phyloP scores from a whole-genome alignment of 2,329 filamentous ascomycete species.

The Plenodomus biglobosus region DNA sequence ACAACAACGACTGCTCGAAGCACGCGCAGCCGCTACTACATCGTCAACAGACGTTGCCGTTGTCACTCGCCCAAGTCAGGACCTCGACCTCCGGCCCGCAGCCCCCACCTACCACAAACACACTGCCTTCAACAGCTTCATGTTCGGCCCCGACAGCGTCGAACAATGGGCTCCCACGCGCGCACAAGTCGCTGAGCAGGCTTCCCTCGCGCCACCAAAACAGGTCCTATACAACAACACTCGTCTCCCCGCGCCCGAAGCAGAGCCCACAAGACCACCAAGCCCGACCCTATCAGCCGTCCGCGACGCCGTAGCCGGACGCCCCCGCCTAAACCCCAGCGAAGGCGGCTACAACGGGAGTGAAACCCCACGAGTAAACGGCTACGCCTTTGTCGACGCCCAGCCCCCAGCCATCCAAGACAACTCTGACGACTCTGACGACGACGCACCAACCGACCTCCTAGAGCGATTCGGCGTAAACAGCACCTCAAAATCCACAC shows the following conservation, averaged over 20 bases:
- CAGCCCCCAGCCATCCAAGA: no score
- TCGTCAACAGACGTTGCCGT: slow-evolving; percentile 34
- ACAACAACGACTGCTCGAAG: slow-evolving; percentile 72
- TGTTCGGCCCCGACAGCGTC: slow-evolving; percentile 75
- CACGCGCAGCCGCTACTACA: slow-evolving; percentile 58
- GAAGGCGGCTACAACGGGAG: slow-evolving; percentile 64
- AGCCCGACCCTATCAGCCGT: slow-evolving; percentile 84
- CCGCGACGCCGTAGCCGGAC: slow-evolving; percentile 78
- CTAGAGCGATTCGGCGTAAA: slow-evolving; percentile 50
- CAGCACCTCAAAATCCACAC: slow-evolving; percentile 12
- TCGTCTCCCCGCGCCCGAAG: slow-evolving; percentile 61
- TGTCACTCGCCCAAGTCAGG: slow-evolving; percentile 60
- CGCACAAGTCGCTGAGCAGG: slow-evolving; percentile 67
- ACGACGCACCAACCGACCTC: slow-evolving; percentile 44
- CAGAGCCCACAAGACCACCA: slow-evolving; percentile 56
- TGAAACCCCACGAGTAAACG: slow-evolving; percentile 88
- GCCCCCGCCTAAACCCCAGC: slow-evolving; percentile 62
- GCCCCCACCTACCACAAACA: slow-evolving; percentile 72
- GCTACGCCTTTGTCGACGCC: slow-evolving; percentile 92
- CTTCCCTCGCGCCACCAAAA: slow-evolving; percentile 74
- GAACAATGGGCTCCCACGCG: slow-evolving; percentile 60
- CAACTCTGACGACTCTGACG: slow-evolving; percentile 58
- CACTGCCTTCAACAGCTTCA: slow-evolving; percentile 75
- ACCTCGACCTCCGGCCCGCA: slow-evolving; percentile 73
- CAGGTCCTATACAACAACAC: slow-evolving; percentile 81